phyloP scores from a whole-genome alignment of 2,329 filamentous ascomycete genomes.

The Scedosporium aurantiacum region DNA sequence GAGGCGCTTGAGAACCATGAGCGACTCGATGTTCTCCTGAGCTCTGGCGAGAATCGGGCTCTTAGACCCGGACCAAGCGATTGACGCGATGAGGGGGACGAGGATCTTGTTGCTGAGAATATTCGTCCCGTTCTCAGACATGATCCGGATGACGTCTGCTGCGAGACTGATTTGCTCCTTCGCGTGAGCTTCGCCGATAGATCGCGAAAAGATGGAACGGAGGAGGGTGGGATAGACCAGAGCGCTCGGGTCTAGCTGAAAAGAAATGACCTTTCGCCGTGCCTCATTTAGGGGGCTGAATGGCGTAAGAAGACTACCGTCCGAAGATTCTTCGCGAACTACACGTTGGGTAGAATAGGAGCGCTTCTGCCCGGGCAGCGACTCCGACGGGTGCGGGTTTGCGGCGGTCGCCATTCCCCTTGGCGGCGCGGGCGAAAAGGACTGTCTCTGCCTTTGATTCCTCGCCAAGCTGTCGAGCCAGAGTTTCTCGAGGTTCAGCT shows the following conservation, averaged over 20 bases:
- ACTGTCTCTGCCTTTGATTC: slow-evolving; percentile 20
- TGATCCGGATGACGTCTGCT: slow-evolving; percentile 2
- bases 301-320: neutral
- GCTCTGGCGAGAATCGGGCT: slow-evolving; percentile 24
- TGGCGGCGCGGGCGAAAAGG: slow-evolving; percentile 1
- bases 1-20: slow-evolving; percentile 27
- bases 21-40: slow-evolving; percentile 31
- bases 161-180: slow-evolving; percentile 3
- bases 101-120: slow-evolving; percentile 37
- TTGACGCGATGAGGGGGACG: slow-evolving; percentile 31
- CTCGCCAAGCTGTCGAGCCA: slow-evolving; percentile 30
- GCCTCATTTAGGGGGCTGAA: neutral
- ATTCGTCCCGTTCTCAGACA: slow-evolving; percentile 27
- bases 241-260: neutral
- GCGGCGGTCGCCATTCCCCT: neutral
- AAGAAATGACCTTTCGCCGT: neutral
- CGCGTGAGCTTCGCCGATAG: slow-evolving; percentile 3
- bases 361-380: slow-evolving; percentile 6
- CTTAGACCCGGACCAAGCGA: slow-evolving; percentile 21
- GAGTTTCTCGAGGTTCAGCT: slow-evolving; percentile 41
- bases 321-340: neutral
- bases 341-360: slow-evolving; percentile 7
- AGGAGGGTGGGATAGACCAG: slow-evolving; percentile 18
- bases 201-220: slow-evolving; percentile 22
- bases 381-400: neutral